These are phyloP conservation scores for Ganoderma meredithae DNA, from an alignment of 1,284 basidiomycete genomes.

Conservation along the genomic window DNA sequence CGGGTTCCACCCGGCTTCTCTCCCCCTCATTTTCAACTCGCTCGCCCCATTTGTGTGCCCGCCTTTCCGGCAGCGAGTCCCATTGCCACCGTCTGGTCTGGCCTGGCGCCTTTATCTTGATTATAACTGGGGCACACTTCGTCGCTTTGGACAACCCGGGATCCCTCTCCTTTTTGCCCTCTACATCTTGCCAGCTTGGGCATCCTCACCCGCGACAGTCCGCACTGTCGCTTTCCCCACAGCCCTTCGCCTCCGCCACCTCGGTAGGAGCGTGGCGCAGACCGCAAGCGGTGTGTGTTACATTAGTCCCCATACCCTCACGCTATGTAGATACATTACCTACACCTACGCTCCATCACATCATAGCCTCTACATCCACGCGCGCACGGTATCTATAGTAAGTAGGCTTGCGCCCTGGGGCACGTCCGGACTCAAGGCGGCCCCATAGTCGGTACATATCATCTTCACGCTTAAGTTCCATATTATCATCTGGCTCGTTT, in stretches of 20 bases:
- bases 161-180: neutral
- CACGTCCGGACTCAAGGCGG: neutral
- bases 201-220: neutral
- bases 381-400: constrained; percentile 3
- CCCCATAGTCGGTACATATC: constrained; percentile 17
- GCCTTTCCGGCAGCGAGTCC: neutral
- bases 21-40: neutral
- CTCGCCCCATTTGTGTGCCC: neutral
- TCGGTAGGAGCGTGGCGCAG: neutral
- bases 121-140: neutral
- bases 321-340: constrained; percentile 4
- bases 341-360: neutral
- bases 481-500: neutral
- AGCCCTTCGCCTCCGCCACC: neutral
- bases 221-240: neutral
- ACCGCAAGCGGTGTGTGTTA: neutral
- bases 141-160: neutral
- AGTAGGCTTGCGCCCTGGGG: neutral
- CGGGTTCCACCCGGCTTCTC: neutral
- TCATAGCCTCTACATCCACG: neutral
- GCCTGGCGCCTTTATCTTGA: neutral
- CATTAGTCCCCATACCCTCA: neutral
- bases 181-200: neutral
- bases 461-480: constrained; percentile 2
- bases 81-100: neutral